A percentile compares a stretch with the other conserved stretches of the same genome.
Conservation (phyloP, 805 yeast species). For the Metschnikowia borealis region DNA sequence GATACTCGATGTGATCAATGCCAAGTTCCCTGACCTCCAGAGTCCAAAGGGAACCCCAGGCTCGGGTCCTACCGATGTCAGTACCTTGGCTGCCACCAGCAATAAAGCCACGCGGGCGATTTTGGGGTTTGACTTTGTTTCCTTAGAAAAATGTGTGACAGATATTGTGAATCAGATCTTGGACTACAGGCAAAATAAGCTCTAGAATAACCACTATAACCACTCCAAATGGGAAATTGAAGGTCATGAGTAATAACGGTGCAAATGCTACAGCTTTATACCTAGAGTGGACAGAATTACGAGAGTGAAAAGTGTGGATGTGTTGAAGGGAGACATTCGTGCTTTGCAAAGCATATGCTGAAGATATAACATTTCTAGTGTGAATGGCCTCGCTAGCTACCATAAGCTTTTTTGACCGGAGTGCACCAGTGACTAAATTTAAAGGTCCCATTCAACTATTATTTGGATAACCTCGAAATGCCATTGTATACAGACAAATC, state of each 20-base stretch:
- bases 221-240: not conserved
- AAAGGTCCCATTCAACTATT: too few species aligned
- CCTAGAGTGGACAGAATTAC: not conserved
- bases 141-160: conserved; percentile 15
- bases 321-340: too few species aligned
- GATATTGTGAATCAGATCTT: conserved; percentile 20
- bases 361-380: not conserved
- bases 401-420: not conserved
- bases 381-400: not conserved
- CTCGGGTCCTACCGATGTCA: conserved; percentile 25
- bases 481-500: too few species aligned
- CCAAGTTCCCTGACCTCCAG: conserved; percentile 23
- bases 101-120: conserved; percentile 15
- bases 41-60: conserved; percentile 30
- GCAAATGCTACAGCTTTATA: not conserved
- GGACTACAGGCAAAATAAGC: conserved; percentile 7
- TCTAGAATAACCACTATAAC: not conserved
- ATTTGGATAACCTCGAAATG: too few species aligned
- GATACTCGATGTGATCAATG: conserved; percentile 34
- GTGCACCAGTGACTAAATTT: too few species aligned
- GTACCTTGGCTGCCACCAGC: conserved; percentile 17
- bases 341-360: not conserved
- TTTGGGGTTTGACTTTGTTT: conserved; percentile 15
- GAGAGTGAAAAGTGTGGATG: too few species aligned
- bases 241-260: not conserved